phyloP scores from a whole-genome alignment of 495 filamentous ascomycete genomes.

The Penicillium silybi region DNA sequence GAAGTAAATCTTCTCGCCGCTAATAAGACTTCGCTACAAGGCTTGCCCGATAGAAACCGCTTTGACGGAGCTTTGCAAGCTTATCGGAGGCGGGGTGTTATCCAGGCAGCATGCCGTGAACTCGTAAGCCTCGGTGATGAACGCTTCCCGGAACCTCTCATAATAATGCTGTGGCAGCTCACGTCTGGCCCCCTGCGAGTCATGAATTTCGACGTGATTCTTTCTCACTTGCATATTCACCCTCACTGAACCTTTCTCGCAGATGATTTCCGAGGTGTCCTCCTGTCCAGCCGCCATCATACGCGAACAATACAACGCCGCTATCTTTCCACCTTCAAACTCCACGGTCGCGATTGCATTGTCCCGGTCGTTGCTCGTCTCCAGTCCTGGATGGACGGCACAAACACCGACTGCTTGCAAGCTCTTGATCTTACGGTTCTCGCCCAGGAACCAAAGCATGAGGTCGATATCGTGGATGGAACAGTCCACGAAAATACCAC shows the following conservation, averaged over 20 bases:
- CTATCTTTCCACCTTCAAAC: constrained; percentile 53
- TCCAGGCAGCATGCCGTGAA: constrained; percentile 2
- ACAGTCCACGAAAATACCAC: constrained; percentile 55
- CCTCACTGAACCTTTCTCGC: constrained; percentile 51
- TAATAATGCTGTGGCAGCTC: constrained; percentile 55
- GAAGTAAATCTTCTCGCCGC: no score
- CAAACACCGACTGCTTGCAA: constrained; percentile 47
- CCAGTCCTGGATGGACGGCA: constrained; percentile 50
- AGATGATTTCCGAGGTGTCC: constrained; percentile 54
- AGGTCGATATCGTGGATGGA: constrained; percentile 52
- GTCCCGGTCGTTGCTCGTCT: constrained; percentile 50
- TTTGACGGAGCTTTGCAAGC: no score
- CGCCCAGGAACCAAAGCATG: constrained; percentile 47
- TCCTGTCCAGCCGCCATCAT: constrained; percentile 61
- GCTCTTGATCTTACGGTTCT: constrained; percentile 40
- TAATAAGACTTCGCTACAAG: no score
- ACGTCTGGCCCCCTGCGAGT: constrained; percentile 41
- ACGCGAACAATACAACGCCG: constrained; percentile 52
- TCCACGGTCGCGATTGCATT: constrained; percentile 58
- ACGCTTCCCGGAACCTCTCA: constrained; percentile 53
- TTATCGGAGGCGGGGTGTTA: no score
- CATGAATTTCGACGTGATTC: constrained; percentile 48
- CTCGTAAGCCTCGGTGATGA: constrained; percentile 50
- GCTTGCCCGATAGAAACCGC: no score
- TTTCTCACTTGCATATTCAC: constrained; percentile 48